Percentiles rank a stretch among this genome's conserved stretches.
Conservation (phyloP, 139 green algal species). For the Yamagishiella unicocca region DNA sequence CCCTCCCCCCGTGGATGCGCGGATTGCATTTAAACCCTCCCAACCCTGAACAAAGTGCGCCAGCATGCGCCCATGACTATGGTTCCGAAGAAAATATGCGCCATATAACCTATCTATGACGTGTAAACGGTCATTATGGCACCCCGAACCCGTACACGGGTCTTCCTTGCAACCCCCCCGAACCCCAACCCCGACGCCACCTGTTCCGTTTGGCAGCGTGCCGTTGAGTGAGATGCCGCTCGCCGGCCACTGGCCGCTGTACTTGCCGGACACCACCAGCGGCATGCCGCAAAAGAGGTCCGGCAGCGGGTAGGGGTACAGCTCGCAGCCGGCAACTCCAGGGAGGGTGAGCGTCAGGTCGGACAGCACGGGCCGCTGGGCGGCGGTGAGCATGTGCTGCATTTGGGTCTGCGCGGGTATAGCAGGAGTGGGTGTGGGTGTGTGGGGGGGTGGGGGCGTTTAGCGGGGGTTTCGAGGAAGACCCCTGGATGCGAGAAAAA, state of each 20-base stretch:
- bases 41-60: too few relatives aligned
- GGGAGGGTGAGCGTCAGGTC: conserved; percentile 57
- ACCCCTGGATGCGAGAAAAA: too few relatives aligned
- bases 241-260: conserved; percentile 61
- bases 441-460: background rate
- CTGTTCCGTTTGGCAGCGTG: conserved; percentile 55
- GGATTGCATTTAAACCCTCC: too few relatives aligned
- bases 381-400: conserved; percentile 67
- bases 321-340: conserved; percentile 54
- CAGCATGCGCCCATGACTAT: too few relatives aligned
- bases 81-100: too few relatives aligned
- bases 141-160: too few relatives aligned
- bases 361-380: conserved; percentile 60
- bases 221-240: conserved; percentile 58
- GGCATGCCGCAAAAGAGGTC: conserved; percentile 75
- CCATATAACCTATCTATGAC: too few relatives aligned
- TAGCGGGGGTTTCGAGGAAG: too few relatives aligned
- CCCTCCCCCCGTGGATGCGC: too few relatives aligned
- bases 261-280: conserved; percentile 76
- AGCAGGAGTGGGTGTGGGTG: background rate
- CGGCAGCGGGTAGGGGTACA: conserved; percentile 75
- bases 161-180: too few relatives aligned
- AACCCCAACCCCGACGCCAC: too few relatives aligned
- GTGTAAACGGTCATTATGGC: too few relatives aligned
- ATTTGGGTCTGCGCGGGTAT: conserved; percentile 55